These are phyloP conservation scores for Hirschioporus abietinus DNA, from an alignment of 768 basidiomycete species.

Conservation along the genomic window DNA sequence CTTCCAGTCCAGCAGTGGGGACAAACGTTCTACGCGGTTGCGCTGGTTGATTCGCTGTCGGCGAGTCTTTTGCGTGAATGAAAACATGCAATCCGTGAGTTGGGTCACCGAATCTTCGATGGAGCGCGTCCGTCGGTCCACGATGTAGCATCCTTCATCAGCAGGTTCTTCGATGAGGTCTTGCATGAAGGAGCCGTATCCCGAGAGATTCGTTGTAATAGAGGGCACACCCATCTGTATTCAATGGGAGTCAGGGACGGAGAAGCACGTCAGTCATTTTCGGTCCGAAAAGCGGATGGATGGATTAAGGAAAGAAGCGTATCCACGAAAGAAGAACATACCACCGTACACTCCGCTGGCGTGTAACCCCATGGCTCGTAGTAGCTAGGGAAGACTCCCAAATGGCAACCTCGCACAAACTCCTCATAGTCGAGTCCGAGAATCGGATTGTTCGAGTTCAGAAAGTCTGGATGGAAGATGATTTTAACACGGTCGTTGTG, in stretches of 20 bases:
- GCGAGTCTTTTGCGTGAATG: slow-evolving; percentile 78
- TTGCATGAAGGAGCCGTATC: slow-evolving; percentile 98
- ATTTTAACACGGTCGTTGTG: slow-evolving; percentile 91
- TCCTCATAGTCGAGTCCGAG: slow-evolving; percentile 98
- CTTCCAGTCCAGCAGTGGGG: slow-evolving; percentile 96
- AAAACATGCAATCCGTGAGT: slow-evolving; percentile 70
- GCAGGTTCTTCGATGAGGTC: slow-evolving; percentile 93
- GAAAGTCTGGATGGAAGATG: slow-evolving; percentile 96
- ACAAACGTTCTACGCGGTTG: slow-evolving; percentile 92
- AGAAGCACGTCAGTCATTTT: neutral
- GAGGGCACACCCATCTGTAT: slow-evolving; percentile 93
- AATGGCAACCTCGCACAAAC: slow-evolving; percentile 95
- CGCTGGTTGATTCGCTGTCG: slow-evolving; percentile 98
- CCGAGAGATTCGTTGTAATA: slow-evolving; percentile 95
- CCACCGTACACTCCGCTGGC: slow-evolving; percentile 98
- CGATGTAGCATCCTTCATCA: slow-evolving; percentile 95
- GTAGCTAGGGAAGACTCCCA: slow-evolving; percentile 98
- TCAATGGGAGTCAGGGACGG: slow-evolving; percentile 7
- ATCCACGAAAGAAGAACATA: slow-evolving; percentile 31
- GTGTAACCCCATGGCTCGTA: slow-evolving; percentile 98
- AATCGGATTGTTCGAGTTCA: slow-evolving; percentile 97
- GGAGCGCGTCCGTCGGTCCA: slow-evolving; percentile 85
- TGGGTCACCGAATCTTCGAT: slow-evolving; percentile 89
- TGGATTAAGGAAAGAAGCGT: neutral
- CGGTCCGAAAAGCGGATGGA: neutral